These are phyloP conservation scores for Basipetospora sp. DNA, from an alignment of 2,329 filamentous ascomycete genomes.

Conservation along the genomic window DNA sequence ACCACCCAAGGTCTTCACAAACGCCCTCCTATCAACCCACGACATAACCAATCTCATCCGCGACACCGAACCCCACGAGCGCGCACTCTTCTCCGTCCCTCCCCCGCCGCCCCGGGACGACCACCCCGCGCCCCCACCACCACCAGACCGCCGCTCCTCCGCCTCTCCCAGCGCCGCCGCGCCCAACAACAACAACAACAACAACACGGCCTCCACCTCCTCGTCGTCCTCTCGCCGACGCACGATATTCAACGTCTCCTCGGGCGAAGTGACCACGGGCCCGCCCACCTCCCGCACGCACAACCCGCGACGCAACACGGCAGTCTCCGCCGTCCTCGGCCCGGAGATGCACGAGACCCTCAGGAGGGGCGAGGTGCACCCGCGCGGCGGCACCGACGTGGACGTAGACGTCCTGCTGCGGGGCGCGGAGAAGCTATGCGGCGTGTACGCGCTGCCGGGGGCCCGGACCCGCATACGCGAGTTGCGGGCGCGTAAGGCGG, in stretches of 20 bases:
- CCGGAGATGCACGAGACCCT: slow-evolving; percentile 76
- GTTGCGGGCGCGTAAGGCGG: slow-evolving; percentile 55
- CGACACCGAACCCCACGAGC: slow-evolving; percentile 87
- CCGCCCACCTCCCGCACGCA: slow-evolving; percentile 31
- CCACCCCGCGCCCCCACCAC: background rate
- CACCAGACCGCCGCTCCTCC: slow-evolving; percentile 10
- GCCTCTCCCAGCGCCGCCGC: slow-evolving; percentile 20
- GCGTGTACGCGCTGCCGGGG: slow-evolving; percentile 72
- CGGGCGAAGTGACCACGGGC: slow-evolving; percentile 46
- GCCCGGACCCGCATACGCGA: slow-evolving; percentile 60
- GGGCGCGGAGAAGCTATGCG: slow-evolving; percentile 79
- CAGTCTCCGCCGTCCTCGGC: slow-evolving; percentile 78
- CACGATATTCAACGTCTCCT: slow-evolving; percentile 52
- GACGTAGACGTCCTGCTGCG: slow-evolving; percentile 74
- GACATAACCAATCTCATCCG: slow-evolving; percentile 92
- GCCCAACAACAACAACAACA: no score
- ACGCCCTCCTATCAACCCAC: slow-evolving; percentile 71
- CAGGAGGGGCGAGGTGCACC: slow-evolving; percentile 37
- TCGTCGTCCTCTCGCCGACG: slow-evolving; percentile 34
- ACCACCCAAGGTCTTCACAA: slow-evolving; percentile 85
- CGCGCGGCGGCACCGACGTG: slow-evolving; percentile 53
- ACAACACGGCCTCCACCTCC: slow-evolving; percentile 25
- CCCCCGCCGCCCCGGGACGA: slow-evolving; percentile 35
- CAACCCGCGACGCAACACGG: slow-evolving; percentile 54
- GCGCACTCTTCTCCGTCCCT: slow-evolving; percentile 84